Conservation (phyloP, 2,329 filamentous ascomycete species). For the Colletotrichum nymphaeae region DNA sequence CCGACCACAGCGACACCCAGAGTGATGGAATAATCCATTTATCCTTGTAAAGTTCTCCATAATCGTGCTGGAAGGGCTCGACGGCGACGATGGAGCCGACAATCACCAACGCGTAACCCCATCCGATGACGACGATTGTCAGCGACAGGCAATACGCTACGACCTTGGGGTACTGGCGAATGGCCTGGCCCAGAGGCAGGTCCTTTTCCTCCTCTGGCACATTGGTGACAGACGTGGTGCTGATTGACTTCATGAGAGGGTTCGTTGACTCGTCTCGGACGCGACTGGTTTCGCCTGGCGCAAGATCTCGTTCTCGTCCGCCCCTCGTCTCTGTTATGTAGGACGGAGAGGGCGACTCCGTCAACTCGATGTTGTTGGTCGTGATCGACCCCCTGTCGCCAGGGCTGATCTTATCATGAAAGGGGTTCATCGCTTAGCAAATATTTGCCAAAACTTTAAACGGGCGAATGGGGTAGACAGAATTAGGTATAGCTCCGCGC, state of each 20-base stretch:
- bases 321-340: not conserved
- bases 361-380: slow-evolving; percentile 3
- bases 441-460: not conserved
- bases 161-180: slow-evolving; percentile 42
- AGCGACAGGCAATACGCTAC: slow-evolving; percentile 42
- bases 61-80: slow-evolving; percentile 44
- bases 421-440: not conserved
- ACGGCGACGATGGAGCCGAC: slow-evolving; percentile 43
- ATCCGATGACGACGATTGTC: slow-evolving; percentile 43
- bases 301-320: not conserved
- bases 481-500: slow-evolving; percentile 7
- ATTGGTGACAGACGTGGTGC: not conserved
- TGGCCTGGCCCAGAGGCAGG: slow-evolving; percentile 40
- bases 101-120: slow-evolving; percentile 44
- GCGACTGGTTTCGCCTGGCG: not conserved
- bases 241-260: not conserved
- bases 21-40: slow-evolving; percentile 40
- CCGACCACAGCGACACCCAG: slow-evolving; percentile 45
- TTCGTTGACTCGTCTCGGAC: not conserved
- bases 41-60: slow-evolving; percentile 40
- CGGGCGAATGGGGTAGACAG: not conserved
- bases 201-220: slow-evolving; percentile 22
- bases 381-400: not conserved
- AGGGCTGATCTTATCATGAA: not conserved
- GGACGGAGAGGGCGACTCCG: not conserved